A percentile compares a stretch with the other conserved stretches of the same genome.
phyloP scores from a whole-genome alignment of 495 filamentous ascomycete species.

The Amorphotheca resinae region DNA sequence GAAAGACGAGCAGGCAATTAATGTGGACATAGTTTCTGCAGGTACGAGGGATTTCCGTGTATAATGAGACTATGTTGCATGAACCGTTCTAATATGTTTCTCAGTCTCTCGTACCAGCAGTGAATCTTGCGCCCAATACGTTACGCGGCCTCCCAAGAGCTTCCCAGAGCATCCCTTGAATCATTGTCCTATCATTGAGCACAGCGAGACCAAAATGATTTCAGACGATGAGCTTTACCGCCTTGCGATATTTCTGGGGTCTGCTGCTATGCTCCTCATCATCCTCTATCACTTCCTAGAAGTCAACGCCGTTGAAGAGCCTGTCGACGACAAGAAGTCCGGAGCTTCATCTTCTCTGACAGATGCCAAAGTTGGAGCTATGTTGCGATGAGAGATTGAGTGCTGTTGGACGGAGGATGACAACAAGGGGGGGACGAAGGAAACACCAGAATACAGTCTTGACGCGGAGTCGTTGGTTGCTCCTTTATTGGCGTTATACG shows the following conservation, averaged over 20 bases:
- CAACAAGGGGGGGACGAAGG: not conserved
- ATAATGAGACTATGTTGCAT: too few relatives aligned
- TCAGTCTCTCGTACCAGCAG: not conserved
- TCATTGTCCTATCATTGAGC: slow-evolving; percentile 5
- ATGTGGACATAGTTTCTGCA: not conserved
- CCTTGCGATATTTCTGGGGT: slow-evolving; percentile 89
- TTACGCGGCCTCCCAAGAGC: slow-evolving; percentile 2
- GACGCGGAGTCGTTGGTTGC: not conserved
- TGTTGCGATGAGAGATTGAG: not conserved
- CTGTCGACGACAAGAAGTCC: slow-evolving; percentile 6
- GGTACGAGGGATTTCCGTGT: slow-evolving; percentile 3
- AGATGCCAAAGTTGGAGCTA: not conserved
- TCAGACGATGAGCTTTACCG: slow-evolving; percentile 73
- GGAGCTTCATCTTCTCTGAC: not conserved
- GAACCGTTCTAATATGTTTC: not conserved
- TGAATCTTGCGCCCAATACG: not conserved
- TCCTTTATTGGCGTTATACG: not conserved
- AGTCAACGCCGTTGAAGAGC: slow-evolving; percentile 65
- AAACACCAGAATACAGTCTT: not conserved
- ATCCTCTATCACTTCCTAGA: slow-evolving; percentile 96
- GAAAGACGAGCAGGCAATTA: slow-evolving; percentile 10
- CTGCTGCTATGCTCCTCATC: slow-evolving; percentile 82
- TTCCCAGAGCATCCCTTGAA: slow-evolving; percentile 3
- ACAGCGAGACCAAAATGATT: slow-evolving; percentile 47
- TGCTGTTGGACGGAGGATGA: not conserved